These are phyloP conservation scores for Cutaneotrichosporon sp. DNA, from an alignment of 1,284 basidiomycete species.

Conservation along the genomic window DNA sequence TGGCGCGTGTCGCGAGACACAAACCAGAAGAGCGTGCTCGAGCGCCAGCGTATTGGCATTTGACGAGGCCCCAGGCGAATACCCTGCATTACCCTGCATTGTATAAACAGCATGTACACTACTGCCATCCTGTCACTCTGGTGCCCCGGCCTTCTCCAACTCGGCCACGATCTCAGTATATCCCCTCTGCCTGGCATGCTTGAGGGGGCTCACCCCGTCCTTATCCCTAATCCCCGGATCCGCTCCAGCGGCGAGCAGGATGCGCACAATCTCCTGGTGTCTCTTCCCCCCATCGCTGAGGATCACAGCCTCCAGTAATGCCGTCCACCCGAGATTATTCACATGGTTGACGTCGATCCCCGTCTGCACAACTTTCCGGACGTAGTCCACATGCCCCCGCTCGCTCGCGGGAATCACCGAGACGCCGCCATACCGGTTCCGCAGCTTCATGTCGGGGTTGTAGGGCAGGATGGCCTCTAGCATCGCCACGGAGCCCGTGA, in stretches of 20 bases:
- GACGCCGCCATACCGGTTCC: conserved; percentile 14
- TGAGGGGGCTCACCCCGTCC: conserved; percentile 9
- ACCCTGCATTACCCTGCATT: conserved; percentile 2
- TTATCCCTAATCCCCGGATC: conserved; percentile 6
- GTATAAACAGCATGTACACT: not conserved
- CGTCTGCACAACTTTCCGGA: conserved; percentile 1
- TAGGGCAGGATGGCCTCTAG: conserved; percentile 2
- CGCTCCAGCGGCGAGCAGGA: conserved; percentile 6
- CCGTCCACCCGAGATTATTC: conserved; percentile 15
- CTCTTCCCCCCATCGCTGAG: conserved; percentile 9
- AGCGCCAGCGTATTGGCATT: conserved; percentile 37
- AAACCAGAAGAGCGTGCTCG: conserved; percentile 49
- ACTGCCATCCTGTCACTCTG: too few relatives aligned
- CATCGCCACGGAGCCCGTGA: conserved; percentile 11
- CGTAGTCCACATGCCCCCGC: conserved; percentile 13
- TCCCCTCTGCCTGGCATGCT: conserved; percentile 4
- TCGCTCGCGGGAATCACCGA: conserved; percentile 12
- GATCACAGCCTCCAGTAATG: conserved; percentile 11
- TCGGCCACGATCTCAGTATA: not conserved
- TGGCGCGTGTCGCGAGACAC: conserved; percentile 57
- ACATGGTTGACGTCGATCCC: conserved; percentile 14
- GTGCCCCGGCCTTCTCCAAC: not conserved
- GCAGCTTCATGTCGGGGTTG: conserved; percentile 7
- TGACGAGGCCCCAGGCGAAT: conserved; percentile 6
- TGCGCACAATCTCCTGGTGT: conserved; percentile 5